Percentiles rank a stretch among this genome's conserved stretches.
Conservation (phyloP, 805 yeast genomes). For the Teunomyces aglyptinius region DNA sequence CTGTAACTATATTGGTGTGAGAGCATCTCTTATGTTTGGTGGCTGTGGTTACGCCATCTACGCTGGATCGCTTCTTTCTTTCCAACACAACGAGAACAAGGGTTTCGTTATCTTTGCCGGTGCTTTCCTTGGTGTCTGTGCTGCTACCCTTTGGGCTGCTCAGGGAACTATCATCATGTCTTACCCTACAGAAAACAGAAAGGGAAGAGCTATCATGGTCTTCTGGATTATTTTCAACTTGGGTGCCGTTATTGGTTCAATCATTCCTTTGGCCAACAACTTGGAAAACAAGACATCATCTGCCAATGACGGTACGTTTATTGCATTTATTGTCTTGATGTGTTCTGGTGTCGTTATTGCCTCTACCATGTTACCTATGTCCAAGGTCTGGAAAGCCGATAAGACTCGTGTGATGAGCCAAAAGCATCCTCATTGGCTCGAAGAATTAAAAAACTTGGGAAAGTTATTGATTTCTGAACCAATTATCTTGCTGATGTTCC, state of each 20-base stretch:
- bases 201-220: slow-evolving; percentile 52
- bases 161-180: slow-evolving; percentile 57
- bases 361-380: slow-evolving; percentile 45
- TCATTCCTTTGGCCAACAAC: slow-evolving; percentile 55
- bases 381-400: slow-evolving; percentile 49
- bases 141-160: slow-evolving; percentile 57
- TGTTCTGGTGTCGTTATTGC: slow-evolving; percentile 46
- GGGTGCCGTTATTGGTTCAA: slow-evolving; percentile 60
- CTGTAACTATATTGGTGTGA: slow-evolving; percentile 49
- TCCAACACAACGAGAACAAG: slow-evolving; percentile 42
- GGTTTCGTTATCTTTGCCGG: slow-evolving; percentile 58
- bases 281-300: slow-evolving; percentile 36
- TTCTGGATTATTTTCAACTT: slow-evolving; percentile 63
- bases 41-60: slow-evolving; percentile 56
- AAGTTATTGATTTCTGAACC: slow-evolving; percentile 40
- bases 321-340: slow-evolving; percentile 55
- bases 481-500: slow-evolving; percentile 50
- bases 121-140: slow-evolving; percentile 56
- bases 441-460: slow-evolving; percentile 43
- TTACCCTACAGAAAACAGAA: slow-evolving; percentile 50
- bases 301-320: slow-evolving; percentile 49
- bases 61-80: slow-evolving; percentile 51
- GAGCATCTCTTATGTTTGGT: slow-evolving; percentile 47
- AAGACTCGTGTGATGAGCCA: slow-evolving; percentile 47
- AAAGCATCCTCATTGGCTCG: slow-evolving; percentile 45